Evolutionary conservation across 176 grass and related monocot species (phyloP), one percentile per base, ranked within the genome.

Genomic region (Puya raimondii): DNA sequence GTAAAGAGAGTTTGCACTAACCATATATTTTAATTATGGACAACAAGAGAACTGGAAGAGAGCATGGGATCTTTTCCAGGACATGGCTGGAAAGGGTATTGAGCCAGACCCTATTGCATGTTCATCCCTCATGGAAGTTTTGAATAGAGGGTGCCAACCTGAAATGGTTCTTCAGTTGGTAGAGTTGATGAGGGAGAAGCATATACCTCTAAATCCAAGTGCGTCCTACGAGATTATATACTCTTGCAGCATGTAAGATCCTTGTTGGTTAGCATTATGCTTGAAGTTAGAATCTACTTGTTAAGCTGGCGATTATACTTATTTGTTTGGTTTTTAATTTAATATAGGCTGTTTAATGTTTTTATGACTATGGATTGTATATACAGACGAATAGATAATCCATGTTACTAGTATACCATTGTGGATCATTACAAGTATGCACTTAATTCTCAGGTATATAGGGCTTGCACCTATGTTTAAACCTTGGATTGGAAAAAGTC

Each of bases 241-340:
- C 89, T 83, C 92, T 61, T 92, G 92, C 76, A 92, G 84, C 81
- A 84, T 91, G 91, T 96, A 83, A 65, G 88, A 53, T 73, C 49
- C 33, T 51, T 79, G 70, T 52, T 73, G 10, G 74, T 12, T 50
- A 47, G 54, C 9, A 25, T 23, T 52, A 53, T 78, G 69, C 66
- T 67, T 65, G 64, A 48, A 74, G 64, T 68, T 73, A 6, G 51
- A 54, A 42, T 29, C 22, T 75, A 54, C 2, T 42, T 57, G 27
- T 66, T 59, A 72, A 83, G 53, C 75, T 69, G 17, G 20, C 13
- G 10, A 17, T 15, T 8, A 9, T 59, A 59, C 54, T 59, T 15
- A 20, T 59, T 59, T 59, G 20, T 59, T 59, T 59, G 53, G 14
- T 58, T 29, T 71, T 64, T 52, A 76, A 58, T 69, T 23, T 10